Percentiles rank a stretch among this genome's conserved stretches.
phyloP scores from a whole-genome alignment of 2,329 filamentous ascomycete species.

The Pseudogymnoascus sp. region DNA sequence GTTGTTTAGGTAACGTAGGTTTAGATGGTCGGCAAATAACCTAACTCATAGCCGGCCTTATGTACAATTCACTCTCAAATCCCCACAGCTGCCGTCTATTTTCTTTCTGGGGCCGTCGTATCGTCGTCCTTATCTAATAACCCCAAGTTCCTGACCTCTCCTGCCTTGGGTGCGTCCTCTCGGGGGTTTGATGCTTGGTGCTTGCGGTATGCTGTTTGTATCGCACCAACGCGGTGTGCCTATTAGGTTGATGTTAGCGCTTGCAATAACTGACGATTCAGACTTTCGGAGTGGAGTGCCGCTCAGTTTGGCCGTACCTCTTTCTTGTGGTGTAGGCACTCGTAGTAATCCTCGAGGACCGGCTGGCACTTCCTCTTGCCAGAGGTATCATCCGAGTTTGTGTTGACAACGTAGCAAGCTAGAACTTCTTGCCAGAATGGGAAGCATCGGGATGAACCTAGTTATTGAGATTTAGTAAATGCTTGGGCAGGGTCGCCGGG shows the following conservation, averaged over 20 bases:
- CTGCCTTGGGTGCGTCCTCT: slow-evolving; percentile 73
- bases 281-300: slow-evolving; percentile 3
- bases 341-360: slow-evolving; percentile 91
- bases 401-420: slow-evolving; percentile 96
- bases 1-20: slow-evolving; percentile 8
- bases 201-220: slow-evolving; percentile 81
- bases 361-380: slow-evolving; percentile 84
- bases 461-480: slow-evolving; percentile 11
- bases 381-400: slow-evolving; percentile 63
- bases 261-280: background rate
- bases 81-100: slow-evolving; percentile 18
- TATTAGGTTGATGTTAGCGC: slow-evolving; percentile 10
- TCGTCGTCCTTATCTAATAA: slow-evolving; percentile 79
- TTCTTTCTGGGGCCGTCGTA: slow-evolving; percentile 45
- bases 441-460: slow-evolving; percentile 74
- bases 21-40: slow-evolving; percentile 1
- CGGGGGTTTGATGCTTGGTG: slow-evolving; percentile 64
- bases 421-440: slow-evolving; percentile 99
- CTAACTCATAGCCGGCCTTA: slow-evolving; percentile 17
- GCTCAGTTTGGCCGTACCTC: slow-evolving; percentile 57
- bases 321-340: slow-evolving; percentile 98
- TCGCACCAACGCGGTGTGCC: slow-evolving; percentile 67
- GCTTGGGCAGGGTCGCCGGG: background rate
- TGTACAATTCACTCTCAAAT: slow-evolving; percentile 21
- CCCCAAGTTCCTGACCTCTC: slow-evolving; percentile 80